Base-by-base conservation (phyloP, 306 rosid genomes). In the Pyrus communis region DNA sequence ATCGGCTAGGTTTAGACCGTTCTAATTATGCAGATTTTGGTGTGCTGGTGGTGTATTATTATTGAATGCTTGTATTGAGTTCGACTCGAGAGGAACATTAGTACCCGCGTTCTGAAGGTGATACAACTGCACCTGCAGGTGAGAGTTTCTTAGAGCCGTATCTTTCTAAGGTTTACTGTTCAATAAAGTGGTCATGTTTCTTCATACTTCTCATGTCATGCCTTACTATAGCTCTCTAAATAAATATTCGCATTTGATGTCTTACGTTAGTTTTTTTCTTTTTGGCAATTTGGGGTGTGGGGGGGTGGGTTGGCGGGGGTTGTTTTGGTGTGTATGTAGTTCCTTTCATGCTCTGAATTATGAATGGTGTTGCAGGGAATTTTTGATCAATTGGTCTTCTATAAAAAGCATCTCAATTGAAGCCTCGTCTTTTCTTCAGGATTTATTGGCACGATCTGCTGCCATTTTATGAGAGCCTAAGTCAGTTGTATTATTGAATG, bases 1-100 rank as follows among this genome's bases (percentile, higher is more conserved):
- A 79, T 80, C 88, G 70, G 68, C 73, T 86, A 81, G 93, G 88
- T 88, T 88, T 87, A 84, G 89, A 82, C 70, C 82, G 51, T 82
- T 86, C 84, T 75, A 78, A 69, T 82, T 46, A 84, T 88, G 96
- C 93, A 88, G 96, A 92, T 88, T 85, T 64, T 81, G 74, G 72
- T 78, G 62, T 33, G 83, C 87, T 81, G 90, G 78, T 57, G 83
- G 77, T 81, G 80, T 86, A 70, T 80, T 74, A 38, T 76, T 57
- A 82, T 73, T 72, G 73, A 79, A 62, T 58, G 54, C 72, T 28
- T 76, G 75, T 73, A 23, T 73, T 73, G 76, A 54, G 75, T 82
- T 49, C 65, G 77, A 81, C 80, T 80, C n/a, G 55, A 77, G 73
- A 76, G 64, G 83, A 72, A 57, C 45, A 69, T n/a, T 79, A 78